These are phyloP conservation scores for Hortiboletus flavorubellus DNA, from an alignment of 768 basidiomycete genomes.

Conservation along the genomic window DNA sequence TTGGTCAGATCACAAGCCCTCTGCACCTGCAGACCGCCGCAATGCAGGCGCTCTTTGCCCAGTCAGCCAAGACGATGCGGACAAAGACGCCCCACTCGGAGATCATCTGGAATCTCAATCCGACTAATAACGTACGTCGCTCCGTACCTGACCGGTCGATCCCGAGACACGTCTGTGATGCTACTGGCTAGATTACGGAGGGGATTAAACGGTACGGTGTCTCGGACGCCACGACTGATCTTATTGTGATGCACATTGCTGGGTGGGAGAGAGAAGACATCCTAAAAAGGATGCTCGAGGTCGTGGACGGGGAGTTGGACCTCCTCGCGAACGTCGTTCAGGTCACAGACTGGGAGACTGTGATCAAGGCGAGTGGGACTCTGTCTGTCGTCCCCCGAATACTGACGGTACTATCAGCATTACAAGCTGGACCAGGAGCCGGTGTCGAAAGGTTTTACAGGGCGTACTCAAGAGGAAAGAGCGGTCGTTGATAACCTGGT, in stretches of 20 bases:
- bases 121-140: conserved; percentile 72
- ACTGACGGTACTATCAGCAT: conserved; percentile 40
- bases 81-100: conserved; percentile 92
- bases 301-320: conserved; percentile 57
- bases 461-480: conserved; percentile 36
- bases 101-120: conserved; percentile 82
- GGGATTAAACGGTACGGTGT: conserved; percentile 85
- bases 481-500: conserved; percentile 61
- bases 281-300: conserved; percentile 48
- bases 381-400: too few relatives aligned
- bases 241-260: conserved; percentile 71
- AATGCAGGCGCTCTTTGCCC: conserved; percentile 74
- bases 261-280: conserved; percentile 41
- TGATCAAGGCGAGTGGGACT: conserved; percentile 62
- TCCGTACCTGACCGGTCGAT: not conserved
- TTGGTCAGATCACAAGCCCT: conserved; percentile 71
- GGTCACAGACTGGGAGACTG: conserved; percentile 65
- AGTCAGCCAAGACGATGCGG: conserved; percentile 53
- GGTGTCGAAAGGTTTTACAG: conserved; percentile 35
- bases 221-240: conserved; percentile 56
- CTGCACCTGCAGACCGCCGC: conserved; percentile 83
- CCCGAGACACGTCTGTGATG: not conserved
- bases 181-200: conserved; percentile 68
- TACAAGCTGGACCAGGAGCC: conserved; percentile 65
- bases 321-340: conserved; percentile 42